Evolutionary conservation across 2,329 filamentous ascomycete genomes (phyloP), one percentile per base, ranked within the genome.

Genomic region (Graphium sp.): DNA sequence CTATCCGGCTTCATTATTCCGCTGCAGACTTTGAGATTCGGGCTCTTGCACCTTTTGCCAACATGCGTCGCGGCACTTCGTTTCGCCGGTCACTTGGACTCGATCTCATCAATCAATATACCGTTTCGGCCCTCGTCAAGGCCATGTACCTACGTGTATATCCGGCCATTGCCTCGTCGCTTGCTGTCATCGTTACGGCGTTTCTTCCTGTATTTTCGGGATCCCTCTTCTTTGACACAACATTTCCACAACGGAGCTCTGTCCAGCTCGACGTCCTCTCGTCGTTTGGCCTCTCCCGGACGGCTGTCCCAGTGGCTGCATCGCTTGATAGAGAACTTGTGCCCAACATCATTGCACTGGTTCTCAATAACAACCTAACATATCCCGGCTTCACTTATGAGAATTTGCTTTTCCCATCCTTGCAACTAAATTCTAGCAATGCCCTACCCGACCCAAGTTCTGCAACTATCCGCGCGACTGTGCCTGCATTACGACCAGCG

Each of bases 371-470:
- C 4, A 49, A 52, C 23, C 34, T 50, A 1, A 41, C 46, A 0
- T 56, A 49, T 14, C 51, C 54, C 0, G 26, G 29, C 0, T 55
- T 51, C 24, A 56, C 53, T 0, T 54, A 45, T 33, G 43, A 47
- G 9, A n/a, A n/a, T 25, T 36, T 50, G 0, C 37, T 31, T 15
- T 43, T 44, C 30, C 40, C 41, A 18, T 23, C 19, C 15, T 26
- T 35, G 12, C 35, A 28, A 10, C 31, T 38, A 4, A 26, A 32
- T n/a, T n/a, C n/a, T n/a, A n/a, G n/a, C n/a, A n/a, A n/a, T n/a
- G n/a, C n/a, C n/a, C n/a, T n/a, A n/a, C n/a, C n/a, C n/a, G n/a
- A n/a, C n/a, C n/a, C n/a, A n/a, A n/a, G n/a, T n/a, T n/a, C n/a
- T n/a, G n/a, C n/a, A n/a, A n/a, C n/a, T n/a, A n/a, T n/a, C n/a